phyloP scores from a whole-genome alignment of 148 eudicot species.

The Cornus florida region DNA sequence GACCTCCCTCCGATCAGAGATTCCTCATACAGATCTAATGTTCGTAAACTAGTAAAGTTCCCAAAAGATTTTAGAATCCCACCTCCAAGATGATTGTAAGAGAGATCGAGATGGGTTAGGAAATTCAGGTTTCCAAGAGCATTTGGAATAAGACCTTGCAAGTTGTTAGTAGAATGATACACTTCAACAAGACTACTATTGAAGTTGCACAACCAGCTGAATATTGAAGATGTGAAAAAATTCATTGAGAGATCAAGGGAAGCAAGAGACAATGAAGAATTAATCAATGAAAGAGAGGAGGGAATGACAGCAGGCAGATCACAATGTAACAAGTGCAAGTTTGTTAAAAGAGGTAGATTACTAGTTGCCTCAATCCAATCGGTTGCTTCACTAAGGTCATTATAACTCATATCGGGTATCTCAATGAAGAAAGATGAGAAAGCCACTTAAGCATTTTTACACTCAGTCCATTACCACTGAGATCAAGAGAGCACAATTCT shows the following conservation, averaged over 20 bases:
- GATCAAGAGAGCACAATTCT: background rate
- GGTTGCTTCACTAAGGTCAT: background rate
- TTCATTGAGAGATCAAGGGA: constrained; percentile 4
- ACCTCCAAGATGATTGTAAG: background rate
- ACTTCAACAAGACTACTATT: constrained; percentile 10
- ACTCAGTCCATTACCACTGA: background rate
- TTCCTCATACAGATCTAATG: constrained; percentile 1
- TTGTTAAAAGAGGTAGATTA: background rate
- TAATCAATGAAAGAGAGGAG: background rate
- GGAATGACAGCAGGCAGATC: background rate
- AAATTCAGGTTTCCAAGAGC: background rate
- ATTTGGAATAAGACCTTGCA: constrained; percentile 8
- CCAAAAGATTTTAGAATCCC: background rate
- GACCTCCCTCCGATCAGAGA: too few relatives aligned
- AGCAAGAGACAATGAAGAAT: constrained; percentile 8
- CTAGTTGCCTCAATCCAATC: background rate
- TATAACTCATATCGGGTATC: background rate
- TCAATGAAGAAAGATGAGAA: background rate
- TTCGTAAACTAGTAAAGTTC: constrained; percentile 1
- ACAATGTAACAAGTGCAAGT: background rate
- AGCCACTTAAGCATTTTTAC: background rate
- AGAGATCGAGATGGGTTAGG: background rate
- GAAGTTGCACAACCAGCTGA: constrained; percentile 23
- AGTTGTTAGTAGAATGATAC: background rate
- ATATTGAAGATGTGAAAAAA: constrained; percentile 7